Evolutionary conservation across 2,329 filamentous ascomycete species (phyloP).

Genomic region (Ophiocordyceps australis): DNA sequence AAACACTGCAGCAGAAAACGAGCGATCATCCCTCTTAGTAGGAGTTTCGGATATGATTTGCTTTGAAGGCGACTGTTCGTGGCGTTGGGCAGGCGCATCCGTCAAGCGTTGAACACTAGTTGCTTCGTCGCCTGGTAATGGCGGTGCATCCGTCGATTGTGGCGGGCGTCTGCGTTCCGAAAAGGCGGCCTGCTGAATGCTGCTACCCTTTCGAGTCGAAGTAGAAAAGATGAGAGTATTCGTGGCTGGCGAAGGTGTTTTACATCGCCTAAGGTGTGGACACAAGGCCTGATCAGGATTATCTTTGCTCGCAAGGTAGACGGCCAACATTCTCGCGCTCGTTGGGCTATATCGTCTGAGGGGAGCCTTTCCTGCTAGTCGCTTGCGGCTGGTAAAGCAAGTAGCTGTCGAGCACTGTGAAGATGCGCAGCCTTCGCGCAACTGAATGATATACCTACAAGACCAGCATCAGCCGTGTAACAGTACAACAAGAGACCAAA

Average conservation of each 20-base stretch:
- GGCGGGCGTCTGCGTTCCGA: too few relatives aligned
- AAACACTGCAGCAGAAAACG: constrained; percentile 44
- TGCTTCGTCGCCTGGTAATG: too few relatives aligned
- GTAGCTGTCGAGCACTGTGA: constrained; percentile 54
- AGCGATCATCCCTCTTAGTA: constrained; percentile 35
- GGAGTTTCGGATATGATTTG: constrained; percentile 26
- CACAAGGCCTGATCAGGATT: constrained; percentile 58
- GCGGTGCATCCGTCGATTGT: too few relatives aligned
- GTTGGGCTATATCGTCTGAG: constrained; percentile 64
- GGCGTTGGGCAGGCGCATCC: too few relatives aligned
- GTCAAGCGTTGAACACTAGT: too few relatives aligned
- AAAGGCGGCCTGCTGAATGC: too few relatives aligned
- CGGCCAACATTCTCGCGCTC: constrained; percentile 65
- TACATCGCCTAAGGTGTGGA: constrained; percentile 23
- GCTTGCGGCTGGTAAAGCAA: constrained; percentile 62
- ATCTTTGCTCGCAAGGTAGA: constrained; percentile 65
- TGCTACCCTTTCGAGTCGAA: too few relatives aligned
- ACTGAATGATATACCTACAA: constrained; percentile 56
- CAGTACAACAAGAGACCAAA: too few relatives aligned
- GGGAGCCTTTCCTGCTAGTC: constrained; percentile 46
- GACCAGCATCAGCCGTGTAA: background rate
- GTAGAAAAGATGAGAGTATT: constrained; percentile 26
- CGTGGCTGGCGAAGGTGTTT: constrained; percentile 23
- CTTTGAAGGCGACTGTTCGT: too few relatives aligned
- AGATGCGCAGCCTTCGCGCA: constrained; percentile 64